phyloP scores from a whole-genome alignment of 768 basidiomycete genomes.

The Mycena kentingensis region DNA sequence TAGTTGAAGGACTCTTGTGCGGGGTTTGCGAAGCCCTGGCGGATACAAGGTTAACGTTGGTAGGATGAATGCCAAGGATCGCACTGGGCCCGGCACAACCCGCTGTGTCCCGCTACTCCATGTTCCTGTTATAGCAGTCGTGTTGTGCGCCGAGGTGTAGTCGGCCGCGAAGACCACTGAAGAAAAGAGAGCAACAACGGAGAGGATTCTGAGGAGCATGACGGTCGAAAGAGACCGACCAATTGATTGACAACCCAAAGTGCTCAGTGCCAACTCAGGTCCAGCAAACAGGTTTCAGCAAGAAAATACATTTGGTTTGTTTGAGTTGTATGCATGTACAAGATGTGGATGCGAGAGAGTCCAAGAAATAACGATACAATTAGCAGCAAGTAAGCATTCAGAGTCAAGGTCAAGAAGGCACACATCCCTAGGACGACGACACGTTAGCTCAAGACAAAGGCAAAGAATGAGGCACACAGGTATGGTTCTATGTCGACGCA shows the following conservation, averaged over 20 bases:
- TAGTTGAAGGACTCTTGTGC: constrained; percentile 66
- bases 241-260: too few species aligned
- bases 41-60: not conserved
- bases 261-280: too few species aligned
- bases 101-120: constrained; percentile 20
- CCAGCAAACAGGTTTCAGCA: not conserved
- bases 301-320: not conserved
- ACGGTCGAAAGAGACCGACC: too few species aligned
- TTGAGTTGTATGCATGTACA: not conserved
- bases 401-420: too few species aligned
- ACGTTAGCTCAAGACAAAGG: too few species aligned
- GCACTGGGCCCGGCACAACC: constrained; percentile 17
- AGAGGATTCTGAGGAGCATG: not conserved
- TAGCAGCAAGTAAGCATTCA: too few species aligned
- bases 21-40: constrained; percentile 67
- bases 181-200: not conserved
- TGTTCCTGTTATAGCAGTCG: constrained; percentile 14
- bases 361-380: not conserved
- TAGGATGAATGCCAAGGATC: not conserved
- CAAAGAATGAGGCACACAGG: too few species aligned
- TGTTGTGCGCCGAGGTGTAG: constrained; percentile 12
- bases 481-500: too few species aligned
- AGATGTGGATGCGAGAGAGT: not conserved
- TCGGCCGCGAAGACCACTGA: not conserved
- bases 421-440: too few species aligned